Conservation (phyloP, 2,329 filamentous ascomycete genomes). For the Mycogone perniciosa region DNA sequence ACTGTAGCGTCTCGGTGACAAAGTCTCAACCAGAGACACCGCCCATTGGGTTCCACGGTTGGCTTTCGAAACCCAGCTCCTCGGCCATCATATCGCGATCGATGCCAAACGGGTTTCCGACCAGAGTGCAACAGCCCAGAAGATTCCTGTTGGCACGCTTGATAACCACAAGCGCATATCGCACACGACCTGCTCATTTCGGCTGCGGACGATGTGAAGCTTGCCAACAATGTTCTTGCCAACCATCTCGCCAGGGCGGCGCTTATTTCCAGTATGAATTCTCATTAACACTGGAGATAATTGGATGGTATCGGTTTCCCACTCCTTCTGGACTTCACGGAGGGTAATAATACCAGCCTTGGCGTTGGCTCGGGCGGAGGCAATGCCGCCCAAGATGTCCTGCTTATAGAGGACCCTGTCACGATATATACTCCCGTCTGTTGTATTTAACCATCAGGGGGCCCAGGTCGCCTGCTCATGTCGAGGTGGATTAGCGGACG, state of each 20-base stretch:
- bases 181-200: conserved; percentile 85
- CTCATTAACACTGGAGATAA: conserved; percentile 49
- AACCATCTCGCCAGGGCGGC: conserved; percentile 73
- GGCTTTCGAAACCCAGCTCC: conserved; percentile 72
- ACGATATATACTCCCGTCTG: conserved; percentile 71
- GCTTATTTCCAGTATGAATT: conserved; percentile 63
- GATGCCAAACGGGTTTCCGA: conserved; percentile 76
- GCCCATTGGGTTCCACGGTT: conserved; percentile 72
- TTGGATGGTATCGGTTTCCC: conserved; percentile 45
- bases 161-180: conserved; percentile 87
- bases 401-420: conserved; percentile 73
- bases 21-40: conserved; percentile 76
- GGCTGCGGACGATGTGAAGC: conserved; percentile 78
- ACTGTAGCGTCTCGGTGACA: conserved; percentile 73
- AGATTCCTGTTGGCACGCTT: conserved; percentile 67
- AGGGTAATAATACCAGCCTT: conserved; percentile 71
- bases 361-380: conserved; percentile 73
- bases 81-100: conserved; percentile 72
- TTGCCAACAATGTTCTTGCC: conserved; percentile 81
- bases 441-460: conserved; percentile 85
- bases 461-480: conserved; percentile 62
- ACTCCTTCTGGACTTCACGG: conserved; percentile 48
- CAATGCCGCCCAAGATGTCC: conserved; percentile 74
- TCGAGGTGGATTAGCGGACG: conserved; percentile 9
- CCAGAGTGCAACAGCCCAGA: conserved; percentile 69